These are phyloP conservation scores for Fagus crenata DNA, from an alignment of 306 rosid species.

Conservation along the genomic window DNA sequence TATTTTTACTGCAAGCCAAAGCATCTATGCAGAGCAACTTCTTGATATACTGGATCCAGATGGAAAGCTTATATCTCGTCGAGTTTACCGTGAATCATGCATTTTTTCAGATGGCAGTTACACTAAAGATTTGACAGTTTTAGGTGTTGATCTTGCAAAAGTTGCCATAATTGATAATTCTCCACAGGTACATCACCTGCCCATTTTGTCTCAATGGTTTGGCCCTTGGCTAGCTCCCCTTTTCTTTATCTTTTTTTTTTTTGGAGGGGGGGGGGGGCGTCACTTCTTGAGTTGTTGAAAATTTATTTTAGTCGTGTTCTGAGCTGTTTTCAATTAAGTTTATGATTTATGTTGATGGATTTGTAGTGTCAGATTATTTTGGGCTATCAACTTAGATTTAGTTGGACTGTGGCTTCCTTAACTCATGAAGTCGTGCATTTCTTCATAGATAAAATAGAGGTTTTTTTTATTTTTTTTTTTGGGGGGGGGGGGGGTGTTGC, in stretches of 20 bases:
- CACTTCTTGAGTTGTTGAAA: slow-evolving; percentile 5
- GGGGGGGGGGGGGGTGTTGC: neutral
- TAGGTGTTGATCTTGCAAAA: slow-evolving; percentile 87
- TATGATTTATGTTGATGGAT: neutral
- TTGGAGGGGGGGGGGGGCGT: neutral
- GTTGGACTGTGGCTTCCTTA: neutral
- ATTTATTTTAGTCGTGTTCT: slow-evolving; percentile 7
- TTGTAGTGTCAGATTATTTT: neutral
- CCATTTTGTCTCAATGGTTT: slow-evolving; percentile 21
- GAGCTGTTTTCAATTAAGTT: slow-evolving; percentile 1
- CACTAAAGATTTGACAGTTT: slow-evolving; percentile 88
- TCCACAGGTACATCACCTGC: slow-evolving; percentile 72
- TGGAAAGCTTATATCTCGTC: slow-evolving; percentile 72
- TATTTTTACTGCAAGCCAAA: slow-evolving; percentile 97
- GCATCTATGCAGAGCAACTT: slow-evolving; percentile 87
- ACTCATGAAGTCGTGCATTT: neutral
- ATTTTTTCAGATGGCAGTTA: slow-evolving; percentile 85
- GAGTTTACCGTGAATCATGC: slow-evolving; percentile 86
- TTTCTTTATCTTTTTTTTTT: neutral
- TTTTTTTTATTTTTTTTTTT: no score
- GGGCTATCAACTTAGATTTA: slow-evolving; percentile 5
- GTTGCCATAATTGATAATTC: slow-evolving; percentile 91
- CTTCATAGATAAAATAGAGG: neutral
- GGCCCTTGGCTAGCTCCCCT: slow-evolving; percentile 15
- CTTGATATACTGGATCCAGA: slow-evolving; percentile 93